These are phyloP conservation scores for Penicillium arizonense DNA, from an alignment of 495 filamentous ascomycete genomes.

Conservation along the genomic window DNA sequence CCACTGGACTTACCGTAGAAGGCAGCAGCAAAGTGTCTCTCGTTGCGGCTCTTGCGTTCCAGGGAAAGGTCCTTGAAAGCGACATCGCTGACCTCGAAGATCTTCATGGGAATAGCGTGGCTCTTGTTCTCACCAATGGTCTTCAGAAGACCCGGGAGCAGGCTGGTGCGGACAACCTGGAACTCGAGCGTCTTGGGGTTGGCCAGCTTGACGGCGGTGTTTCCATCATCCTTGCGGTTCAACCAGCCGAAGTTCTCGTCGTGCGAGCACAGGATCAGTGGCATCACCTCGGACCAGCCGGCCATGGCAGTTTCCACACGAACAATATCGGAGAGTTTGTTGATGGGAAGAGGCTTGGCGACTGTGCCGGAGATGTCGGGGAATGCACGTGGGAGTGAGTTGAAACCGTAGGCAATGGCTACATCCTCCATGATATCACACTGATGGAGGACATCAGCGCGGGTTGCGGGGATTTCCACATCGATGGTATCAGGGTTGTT, in stretches of 20 bases:
- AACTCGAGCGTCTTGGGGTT: conserved; percentile 98
- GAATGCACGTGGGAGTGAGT: conserved; percentile 80
- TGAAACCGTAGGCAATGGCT: conserved; percentile 94
- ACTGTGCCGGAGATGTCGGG: conserved; percentile 81
- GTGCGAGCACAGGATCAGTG: conserved; percentile 94
- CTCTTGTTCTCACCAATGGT: conserved; percentile 93
- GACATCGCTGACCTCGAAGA: conserved; percentile 91
- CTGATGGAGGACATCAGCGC: conserved; percentile 93
- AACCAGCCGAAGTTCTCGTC: conserved; percentile 98
- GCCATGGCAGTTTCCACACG: conserved; percentile 89
- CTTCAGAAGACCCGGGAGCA: conserved; percentile 91
- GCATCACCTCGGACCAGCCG: conserved; percentile 95
- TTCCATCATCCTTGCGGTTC: conserved; percentile 86
- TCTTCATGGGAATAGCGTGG: conserved; percentile 83
- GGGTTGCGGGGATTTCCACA: conserved; percentile 79
- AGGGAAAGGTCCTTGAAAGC: conserved; percentile 76
- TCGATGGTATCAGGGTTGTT: conserved; percentile 65
- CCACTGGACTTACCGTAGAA: conserved; percentile 94
- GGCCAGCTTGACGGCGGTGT: conserved; percentile 79
- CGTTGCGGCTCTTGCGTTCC: conserved; percentile 86
- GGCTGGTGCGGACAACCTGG: conserved; percentile 88
- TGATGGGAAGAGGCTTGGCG: conserved; percentile 83
- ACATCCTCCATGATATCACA: conserved; percentile 99
- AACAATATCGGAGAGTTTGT: conserved; percentile 92
- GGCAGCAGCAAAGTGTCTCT: conserved; percentile 91